Evolutionary conservation across 257 asterid species (phyloP).

Genomic region (Solanum dulcamara): DNA sequence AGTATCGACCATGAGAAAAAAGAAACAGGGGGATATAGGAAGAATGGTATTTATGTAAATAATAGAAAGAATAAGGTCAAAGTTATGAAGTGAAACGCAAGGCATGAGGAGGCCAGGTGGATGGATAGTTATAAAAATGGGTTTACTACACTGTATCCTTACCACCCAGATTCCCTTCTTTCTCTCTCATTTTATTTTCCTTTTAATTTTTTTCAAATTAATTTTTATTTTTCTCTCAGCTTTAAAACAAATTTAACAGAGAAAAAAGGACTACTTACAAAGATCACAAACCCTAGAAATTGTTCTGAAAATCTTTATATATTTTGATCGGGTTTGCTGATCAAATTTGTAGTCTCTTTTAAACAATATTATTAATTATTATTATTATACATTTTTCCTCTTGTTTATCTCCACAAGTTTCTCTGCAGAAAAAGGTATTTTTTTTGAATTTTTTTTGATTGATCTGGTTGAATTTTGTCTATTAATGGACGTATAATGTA

Average conservation of each 20-base stretch:
- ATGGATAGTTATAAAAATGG: conserved; percentile 24
- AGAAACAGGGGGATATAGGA: too few species aligned
- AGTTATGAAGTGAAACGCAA: not conserved
- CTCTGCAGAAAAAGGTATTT: not conserved
- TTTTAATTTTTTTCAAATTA: conserved; percentile 3
- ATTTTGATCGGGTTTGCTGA: conserved; percentile 31
- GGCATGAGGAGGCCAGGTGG: conserved; percentile 13
- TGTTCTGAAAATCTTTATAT: not conserved
- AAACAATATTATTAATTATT: not conserved
- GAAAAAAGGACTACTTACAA: not conserved
- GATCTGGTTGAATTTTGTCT: conserved; percentile 18
- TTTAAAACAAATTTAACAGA: not conserved
- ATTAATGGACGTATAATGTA: not conserved
- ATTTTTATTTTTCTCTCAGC: not conserved
- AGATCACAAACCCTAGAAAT: conserved; percentile 42
- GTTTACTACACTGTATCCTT: conserved; percentile 18
- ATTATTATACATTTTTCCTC: not conserved
- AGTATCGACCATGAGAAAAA: too few species aligned
- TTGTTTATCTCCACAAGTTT: too few species aligned
- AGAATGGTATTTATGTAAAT: not conserved
- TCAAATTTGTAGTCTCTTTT: conserved; percentile 4
- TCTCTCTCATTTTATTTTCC: not conserved
- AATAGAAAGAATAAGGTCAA: not conserved
- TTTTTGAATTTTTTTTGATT: not conserved
- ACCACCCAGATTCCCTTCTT: conserved; percentile 30